Percentiles rank a stretch among this genome's conserved stretches.
phyloP scores from a whole-genome alignment of 2,329 filamentous ascomycete genomes.

The Mycosphaerella sp. region DNA sequence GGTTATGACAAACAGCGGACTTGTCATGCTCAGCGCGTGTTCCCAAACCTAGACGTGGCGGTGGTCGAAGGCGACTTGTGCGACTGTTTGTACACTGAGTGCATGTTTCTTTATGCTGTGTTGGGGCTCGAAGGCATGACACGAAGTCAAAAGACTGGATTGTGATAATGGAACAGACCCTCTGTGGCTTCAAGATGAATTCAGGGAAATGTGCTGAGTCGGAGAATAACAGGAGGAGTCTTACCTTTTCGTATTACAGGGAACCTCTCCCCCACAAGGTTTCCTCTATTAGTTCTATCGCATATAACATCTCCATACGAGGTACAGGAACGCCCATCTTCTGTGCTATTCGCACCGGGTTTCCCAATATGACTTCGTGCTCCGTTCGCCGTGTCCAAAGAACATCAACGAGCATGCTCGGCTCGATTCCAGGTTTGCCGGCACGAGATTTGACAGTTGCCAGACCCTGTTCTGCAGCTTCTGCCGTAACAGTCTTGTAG shows the following conservation, averaged over 20 bases:
- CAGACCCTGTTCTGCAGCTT: slow-evolving; percentile 37
- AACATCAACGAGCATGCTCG: slow-evolving; percentile 48
- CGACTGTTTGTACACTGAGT: background rate
- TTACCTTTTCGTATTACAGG: too few species aligned
- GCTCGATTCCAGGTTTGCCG: slow-evolving; percentile 39
- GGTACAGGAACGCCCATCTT: slow-evolving; percentile 38
- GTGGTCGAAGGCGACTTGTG: background rate
- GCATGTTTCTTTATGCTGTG: background rate
- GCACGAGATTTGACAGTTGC: slow-evolving; percentile 34
- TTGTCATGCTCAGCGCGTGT: background rate
- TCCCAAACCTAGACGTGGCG: background rate
- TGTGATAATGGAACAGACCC: too few species aligned
- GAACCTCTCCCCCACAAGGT: too few species aligned
- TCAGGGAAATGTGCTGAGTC: too few species aligned
- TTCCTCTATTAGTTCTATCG: too few species aligned
- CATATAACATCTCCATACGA: slow-evolving; percentile 43
- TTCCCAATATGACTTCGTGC: slow-evolving; percentile 48
- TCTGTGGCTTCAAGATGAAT: too few species aligned
- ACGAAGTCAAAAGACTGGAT: too few species aligned
- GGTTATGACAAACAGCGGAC: background rate
- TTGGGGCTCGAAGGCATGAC: too few species aligned
- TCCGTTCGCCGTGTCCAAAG: slow-evolving; percentile 40
- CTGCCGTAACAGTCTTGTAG: slow-evolving; percentile 34
- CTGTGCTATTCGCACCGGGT: slow-evolving; percentile 40
- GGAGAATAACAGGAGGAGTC: too few species aligned